A percentile compares a stretch with the other conserved stretches of the same genome.
These are phyloP conservation scores for Ceraceosorus guamensis DNA, from an alignment of 1,284 basidiomycete genomes.

Conservation along the genomic window DNA sequence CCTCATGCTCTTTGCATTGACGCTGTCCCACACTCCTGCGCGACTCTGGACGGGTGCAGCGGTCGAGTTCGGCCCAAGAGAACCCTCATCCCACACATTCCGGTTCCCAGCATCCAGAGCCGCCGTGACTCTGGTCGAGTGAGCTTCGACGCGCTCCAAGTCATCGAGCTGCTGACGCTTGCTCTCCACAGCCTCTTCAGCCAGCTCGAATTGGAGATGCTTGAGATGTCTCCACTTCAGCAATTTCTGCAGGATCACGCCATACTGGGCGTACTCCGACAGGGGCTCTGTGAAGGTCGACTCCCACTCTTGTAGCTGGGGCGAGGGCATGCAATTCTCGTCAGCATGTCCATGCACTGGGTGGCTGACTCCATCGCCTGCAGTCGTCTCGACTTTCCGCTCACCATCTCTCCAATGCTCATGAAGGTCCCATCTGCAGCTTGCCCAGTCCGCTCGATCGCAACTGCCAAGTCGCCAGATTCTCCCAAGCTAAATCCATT, in stretches of 20 bases:
- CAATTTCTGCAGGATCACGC: slow-evolving; percentile 83
- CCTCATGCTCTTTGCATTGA: slow-evolving; percentile 2
- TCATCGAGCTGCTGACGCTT: slow-evolving; percentile 83
- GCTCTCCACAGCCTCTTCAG: slow-evolving; percentile 77
- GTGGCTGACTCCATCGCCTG: too few relatives aligned
- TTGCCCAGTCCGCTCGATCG: slow-evolving; percentile 87
- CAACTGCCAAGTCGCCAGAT: slow-evolving; percentile 61
- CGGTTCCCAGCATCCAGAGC: slow-evolving; percentile 57
- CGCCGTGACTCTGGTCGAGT: slow-evolving; percentile 78
- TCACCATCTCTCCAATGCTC: slow-evolving; percentile 59
- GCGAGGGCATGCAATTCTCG: background rate
- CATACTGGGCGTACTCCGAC: slow-evolving; percentile 93
- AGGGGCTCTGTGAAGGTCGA: slow-evolving; percentile 89
- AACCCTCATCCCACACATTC: slow-evolving; percentile 6
- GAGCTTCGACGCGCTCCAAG: slow-evolving; percentile 82
- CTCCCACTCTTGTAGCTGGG: slow-evolving; percentile 61
- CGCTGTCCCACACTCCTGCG: slow-evolving; percentile 5
- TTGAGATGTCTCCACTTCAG: slow-evolving; percentile 94
- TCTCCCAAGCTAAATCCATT: slow-evolving; percentile 94
- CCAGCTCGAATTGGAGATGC: slow-evolving; percentile 95
- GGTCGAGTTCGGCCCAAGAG: background rate
- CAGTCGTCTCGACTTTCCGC: background rate
- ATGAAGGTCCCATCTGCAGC: slow-evolving; percentile 91
- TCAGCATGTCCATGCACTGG: background rate
- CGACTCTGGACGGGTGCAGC: background rate